These are phyloP conservation scores for Zea mays DNA, from an alignment of 176 grass and related monocot species.

Conservation along the genomic window DNA sequence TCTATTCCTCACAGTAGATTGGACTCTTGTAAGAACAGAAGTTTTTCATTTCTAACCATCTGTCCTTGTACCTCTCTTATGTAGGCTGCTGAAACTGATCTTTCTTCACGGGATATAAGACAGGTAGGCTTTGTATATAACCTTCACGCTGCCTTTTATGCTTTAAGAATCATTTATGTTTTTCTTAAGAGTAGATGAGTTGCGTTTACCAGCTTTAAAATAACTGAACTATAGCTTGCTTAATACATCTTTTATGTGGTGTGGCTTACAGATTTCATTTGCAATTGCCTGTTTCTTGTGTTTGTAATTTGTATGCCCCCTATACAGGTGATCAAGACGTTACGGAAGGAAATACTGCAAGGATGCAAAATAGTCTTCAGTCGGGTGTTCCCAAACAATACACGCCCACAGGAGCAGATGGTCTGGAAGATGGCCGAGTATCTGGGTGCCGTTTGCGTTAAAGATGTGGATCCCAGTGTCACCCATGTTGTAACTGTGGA, in stretches of 20 bases:
- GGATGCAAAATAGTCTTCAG: constrained; percentile 85
- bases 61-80: constrained; percentile 13
- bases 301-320: neutral
- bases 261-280: constrained; percentile 12
- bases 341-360: constrained; percentile 60
- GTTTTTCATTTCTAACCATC: neutral
- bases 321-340: constrained; percentile 63
- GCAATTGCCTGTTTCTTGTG: neutral
- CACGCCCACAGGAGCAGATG: constrained; percentile 44
- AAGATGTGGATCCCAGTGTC: constrained; percentile 51
- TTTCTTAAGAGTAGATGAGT: neutral
- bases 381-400: constrained; percentile 56
- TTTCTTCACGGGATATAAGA: constrained; percentile 66
- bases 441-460: constrained; percentile 65
- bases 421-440: constrained; percentile 80
- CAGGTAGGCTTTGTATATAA: constrained; percentile 41
- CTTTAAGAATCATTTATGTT: neutral
- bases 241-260: neutral
- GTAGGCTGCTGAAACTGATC: constrained; percentile 51
- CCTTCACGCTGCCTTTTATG: constrained; percentile 12
- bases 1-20: neutral
- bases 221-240: constrained; percentile 4
- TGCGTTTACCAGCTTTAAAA: neutral
- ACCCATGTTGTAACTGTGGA: constrained; percentile 71
- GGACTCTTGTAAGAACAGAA: neutral